A percentile compares a stretch with the other conserved stretches of the same genome.
Conservation (phyloP, 2,329 filamentous ascomycete genomes). For the Colletotrichum tropicale region DNA sequence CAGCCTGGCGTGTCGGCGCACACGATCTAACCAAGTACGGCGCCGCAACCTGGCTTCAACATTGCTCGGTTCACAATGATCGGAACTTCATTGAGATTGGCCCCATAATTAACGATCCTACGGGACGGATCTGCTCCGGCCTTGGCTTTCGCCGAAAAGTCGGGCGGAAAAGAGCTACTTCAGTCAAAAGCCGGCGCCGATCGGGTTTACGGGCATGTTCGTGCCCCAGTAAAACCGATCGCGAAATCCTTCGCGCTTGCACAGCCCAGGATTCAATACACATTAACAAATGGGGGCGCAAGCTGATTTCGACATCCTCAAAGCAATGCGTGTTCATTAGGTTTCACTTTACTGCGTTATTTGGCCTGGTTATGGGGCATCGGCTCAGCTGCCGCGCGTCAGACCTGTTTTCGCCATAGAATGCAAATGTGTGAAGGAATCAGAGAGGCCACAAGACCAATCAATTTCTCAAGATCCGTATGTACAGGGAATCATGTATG, state of each 20-base stretch:
- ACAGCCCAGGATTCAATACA: background rate
- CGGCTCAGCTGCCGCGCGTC: accelerated
- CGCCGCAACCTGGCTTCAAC: background rate
- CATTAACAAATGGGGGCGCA: background rate
- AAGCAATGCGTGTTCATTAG: no score
- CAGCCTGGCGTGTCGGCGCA: background rate
- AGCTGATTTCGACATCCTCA: background rate
- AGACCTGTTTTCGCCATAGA: background rate
- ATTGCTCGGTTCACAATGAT: background rate
- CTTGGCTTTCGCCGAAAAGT: background rate
- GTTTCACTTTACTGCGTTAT: background rate
- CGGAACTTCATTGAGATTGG: background rate
- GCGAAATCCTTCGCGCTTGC: background rate
- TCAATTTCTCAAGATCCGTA: background rate
- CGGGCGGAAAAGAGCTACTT: background rate
- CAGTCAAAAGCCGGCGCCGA: background rate
- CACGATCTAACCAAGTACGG: background rate
- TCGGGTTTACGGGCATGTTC: background rate
- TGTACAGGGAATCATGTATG: constrained; percentile 7
- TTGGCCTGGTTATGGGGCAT: background rate
- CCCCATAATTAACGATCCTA: background rate
- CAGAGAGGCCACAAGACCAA: background rate
- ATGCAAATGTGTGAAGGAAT: background rate
- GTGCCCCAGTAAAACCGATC: background rate
- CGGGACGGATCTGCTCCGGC: background rate